phyloP scores from a whole-genome alignment of 805 yeast species.

The Saccharomycopsis sp. region DNA sequence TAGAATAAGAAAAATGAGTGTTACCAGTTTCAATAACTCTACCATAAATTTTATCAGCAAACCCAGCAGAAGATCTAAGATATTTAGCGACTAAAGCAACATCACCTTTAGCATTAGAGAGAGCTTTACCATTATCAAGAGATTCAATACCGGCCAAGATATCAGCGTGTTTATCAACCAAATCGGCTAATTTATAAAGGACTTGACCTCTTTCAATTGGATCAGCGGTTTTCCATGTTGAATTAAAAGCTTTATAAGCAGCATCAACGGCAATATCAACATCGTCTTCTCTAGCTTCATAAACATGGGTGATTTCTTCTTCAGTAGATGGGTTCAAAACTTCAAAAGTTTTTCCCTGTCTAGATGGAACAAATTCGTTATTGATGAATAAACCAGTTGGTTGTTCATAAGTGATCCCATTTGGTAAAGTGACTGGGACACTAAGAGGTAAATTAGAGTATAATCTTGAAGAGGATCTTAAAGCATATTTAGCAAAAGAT shows the following conservation, averaged over 20 bases:
- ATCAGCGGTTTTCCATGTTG: constrained; percentile 46
- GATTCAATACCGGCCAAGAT: constrained; percentile 60
- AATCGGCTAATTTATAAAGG: constrained; percentile 53
- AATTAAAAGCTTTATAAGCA: constrained; percentile 54
- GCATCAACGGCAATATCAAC: constrained; percentile 61
- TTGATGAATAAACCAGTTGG: too few relatives aligned
- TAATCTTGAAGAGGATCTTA: constrained; percentile 23
- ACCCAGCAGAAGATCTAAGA: constrained; percentile 64
- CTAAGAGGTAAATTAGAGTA: constrained; percentile 31
- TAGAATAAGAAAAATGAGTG: constrained; percentile 52
- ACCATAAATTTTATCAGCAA: constrained; percentile 62
- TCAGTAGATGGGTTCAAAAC: constrained; percentile 57
- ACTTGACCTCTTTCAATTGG: constrained; percentile 46
- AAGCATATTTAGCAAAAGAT: constrained; percentile 17
- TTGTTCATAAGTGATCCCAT: constrained; percentile 57
- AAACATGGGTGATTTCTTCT: constrained; percentile 46
- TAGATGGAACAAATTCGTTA: constrained; percentile 61
- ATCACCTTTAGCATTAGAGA: constrained; percentile 56
- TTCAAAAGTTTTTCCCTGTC: constrained; percentile 43
- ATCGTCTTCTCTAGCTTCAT: constrained; percentile 49
- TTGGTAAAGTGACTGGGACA: constrained; percentile 49
- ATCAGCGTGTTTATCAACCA: constrained; percentile 54
- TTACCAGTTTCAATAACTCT: constrained; percentile 53
- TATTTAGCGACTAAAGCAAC: constrained; percentile 51
- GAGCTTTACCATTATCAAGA: constrained; percentile 69